Base-by-base conservation (phyloP, 23 red algal species). In the Gracilaria caudata region DNA sequence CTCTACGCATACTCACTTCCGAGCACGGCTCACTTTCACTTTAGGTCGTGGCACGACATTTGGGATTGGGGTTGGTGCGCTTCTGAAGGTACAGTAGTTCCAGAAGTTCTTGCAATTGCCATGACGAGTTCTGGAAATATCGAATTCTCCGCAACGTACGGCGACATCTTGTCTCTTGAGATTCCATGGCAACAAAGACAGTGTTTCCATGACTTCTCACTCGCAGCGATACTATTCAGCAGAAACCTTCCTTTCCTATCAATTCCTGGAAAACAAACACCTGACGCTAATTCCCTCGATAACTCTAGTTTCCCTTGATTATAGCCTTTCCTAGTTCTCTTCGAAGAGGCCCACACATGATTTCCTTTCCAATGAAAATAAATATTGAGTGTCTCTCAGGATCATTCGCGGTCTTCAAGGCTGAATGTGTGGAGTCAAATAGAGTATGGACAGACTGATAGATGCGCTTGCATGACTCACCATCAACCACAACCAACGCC, bases 41-140 rank as follows among this genome's bases (percentile, higher is more conserved):
- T n/a, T n/a, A n/a, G n/a, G n/a, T n/a, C n/a, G n/a, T n/a, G n/a
- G n/a, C n/a, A n/a, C n/a, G n/a, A n/a, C 89, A 73, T 41, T 83
- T 92, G 17, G 97, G 97, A 56, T 99, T 99, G 41, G 97, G 93
- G 58, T 89, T 87, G 68, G 91, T 94, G 40, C 97, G 91, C 93
- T 99, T 99, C 70, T 77, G 84, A 76, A 99, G 76, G 75, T n/a
- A n/a, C n/a, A n/a, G n/a, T 94, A 99, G 71, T 39, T 82, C 43
- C 86, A 87, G 82, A 94, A 99, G 72, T 95, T 94, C 66, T 79
- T 90, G 89, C 94, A 92, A 54, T 94, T 94, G 14, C 97, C 90
- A 68, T 89, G 84, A 80, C 88, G 90, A 23, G 87, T 93, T 32
- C 97, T 93, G 13, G 97, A 99, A 39, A 95, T 95, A 30, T 90